A percentile compares a stretch with the other conserved stretches of the same genome.
Evolutionary conservation across 768 basidiomycete species (phyloP).

Genomic region (Termitomyces sp.): DNA sequence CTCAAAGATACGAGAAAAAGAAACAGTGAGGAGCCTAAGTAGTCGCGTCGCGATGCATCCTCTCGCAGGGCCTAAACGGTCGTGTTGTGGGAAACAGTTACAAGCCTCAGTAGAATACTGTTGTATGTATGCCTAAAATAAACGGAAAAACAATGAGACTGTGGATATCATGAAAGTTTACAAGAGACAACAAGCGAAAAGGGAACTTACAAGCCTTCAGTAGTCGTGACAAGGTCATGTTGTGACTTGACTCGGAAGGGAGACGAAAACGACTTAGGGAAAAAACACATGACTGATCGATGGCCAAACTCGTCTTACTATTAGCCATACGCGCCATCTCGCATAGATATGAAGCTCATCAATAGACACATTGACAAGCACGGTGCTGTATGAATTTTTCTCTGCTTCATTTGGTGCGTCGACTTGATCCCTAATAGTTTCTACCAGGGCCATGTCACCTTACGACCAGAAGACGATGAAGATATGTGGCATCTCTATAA

Average conservation of each 20-base stretch:
- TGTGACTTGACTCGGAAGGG: too few species aligned
- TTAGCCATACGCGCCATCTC: slow-evolving; percentile 3
- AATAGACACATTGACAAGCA: slow-evolving; percentile 81
- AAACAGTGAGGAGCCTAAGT: too few species aligned
- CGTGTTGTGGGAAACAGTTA: too few species aligned
- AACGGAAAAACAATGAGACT: not conserved
- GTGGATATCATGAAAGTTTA: too few species aligned
- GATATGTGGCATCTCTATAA: slow-evolving; percentile 99
- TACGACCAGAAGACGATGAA: slow-evolving; percentile 96
- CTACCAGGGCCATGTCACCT: slow-evolving; percentile 82
- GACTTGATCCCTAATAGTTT: slow-evolving; percentile 27
- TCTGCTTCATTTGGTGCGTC: slow-evolving; percentile 4
- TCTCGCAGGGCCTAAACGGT: too few species aligned
- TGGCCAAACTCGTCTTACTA: not conserved
- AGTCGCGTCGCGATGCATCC: too few species aligned
- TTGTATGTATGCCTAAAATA: not conserved
- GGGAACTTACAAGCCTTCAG: too few species aligned
- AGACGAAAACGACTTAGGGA: too few species aligned
- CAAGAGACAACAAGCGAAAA: too few species aligned
- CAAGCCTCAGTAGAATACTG: too few species aligned
- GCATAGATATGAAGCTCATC: slow-evolving; percentile 76
- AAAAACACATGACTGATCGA: not conserved
- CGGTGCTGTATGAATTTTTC: slow-evolving; percentile 52
- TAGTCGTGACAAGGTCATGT: too few species aligned
- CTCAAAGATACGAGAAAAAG: too few species aligned